Conservation (phyloP, 805 yeast species). For the Lipomyces orientalis region DNA sequence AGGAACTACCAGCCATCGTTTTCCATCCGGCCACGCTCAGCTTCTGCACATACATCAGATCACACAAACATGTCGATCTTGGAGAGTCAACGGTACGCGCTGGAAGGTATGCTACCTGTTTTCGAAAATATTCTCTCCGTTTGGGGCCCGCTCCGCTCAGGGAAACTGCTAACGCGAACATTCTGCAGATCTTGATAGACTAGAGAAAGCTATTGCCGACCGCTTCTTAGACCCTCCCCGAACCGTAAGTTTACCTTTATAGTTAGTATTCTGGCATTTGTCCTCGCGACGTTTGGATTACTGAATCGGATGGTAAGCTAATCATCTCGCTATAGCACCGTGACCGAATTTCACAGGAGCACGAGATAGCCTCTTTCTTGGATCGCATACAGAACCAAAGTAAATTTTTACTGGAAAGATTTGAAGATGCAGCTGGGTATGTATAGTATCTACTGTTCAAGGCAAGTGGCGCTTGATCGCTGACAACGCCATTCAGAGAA, state of each 20-base stretch:
- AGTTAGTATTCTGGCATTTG: slow-evolving; percentile 52
- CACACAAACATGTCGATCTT: slow-evolving; percentile 27
- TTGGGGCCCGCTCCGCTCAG: background rate
- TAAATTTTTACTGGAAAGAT: slow-evolving; percentile 36
- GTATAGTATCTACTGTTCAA: slow-evolving; percentile 11
- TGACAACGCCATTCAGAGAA: slow-evolving; percentile 7
- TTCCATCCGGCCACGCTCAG: background rate
- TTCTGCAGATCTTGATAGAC: slow-evolving; percentile 62
- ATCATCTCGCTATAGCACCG: slow-evolving; percentile 22
- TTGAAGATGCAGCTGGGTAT: slow-evolving; percentile 22
- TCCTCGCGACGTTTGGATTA: slow-evolving; percentile 44
- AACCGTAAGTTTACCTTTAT: slow-evolving; percentile 20
- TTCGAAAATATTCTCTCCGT: background rate
- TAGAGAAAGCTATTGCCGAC: slow-evolving; percentile 69
- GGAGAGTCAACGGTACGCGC: slow-evolving; percentile 39
- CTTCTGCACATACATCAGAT: background rate
- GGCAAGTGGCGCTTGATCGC: background rate
- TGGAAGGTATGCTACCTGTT: slow-evolving; percentile 33
- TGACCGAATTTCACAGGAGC: slow-evolving; percentile 48
- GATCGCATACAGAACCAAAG: slow-evolving; percentile 52
- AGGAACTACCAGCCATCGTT: background rate
- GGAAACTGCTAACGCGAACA: background rate
- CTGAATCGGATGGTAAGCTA: background rate
- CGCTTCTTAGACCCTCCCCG: slow-evolving; percentile 52
- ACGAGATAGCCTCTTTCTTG: slow-evolving; percentile 64